phyloP scores from a whole-genome alignment of 2,329 filamentous ascomycete genomes.

The Sordariomycetes sp. region DNA sequence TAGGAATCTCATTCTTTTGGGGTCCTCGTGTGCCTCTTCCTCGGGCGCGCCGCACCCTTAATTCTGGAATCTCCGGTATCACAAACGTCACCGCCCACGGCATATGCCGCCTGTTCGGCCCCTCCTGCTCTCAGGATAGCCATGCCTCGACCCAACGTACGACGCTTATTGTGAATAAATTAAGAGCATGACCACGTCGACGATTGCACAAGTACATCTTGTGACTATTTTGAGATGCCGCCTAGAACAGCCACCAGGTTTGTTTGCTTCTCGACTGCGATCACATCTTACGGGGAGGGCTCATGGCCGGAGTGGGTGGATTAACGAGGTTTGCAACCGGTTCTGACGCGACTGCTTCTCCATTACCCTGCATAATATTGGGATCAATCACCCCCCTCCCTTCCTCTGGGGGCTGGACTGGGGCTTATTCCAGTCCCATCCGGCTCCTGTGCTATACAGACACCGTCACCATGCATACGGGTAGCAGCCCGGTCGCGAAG shows the following conservation, averaged over 20 bases:
- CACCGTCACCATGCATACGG: not conserved
- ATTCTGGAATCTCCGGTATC: not conserved
- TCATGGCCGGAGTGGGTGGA: not conserved
- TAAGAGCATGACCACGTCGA: not conserved
- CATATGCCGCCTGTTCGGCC: not conserved
- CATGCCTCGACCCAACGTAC: not conserved
- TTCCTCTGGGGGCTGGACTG: not conserved
- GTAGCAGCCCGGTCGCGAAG: not conserved
- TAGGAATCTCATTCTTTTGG: not conserved
- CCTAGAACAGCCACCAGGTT: not conserved
- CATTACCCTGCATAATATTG: not conserved
- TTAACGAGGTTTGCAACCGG: not conserved
- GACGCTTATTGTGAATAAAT: not conserved
- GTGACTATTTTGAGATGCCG: not conserved
- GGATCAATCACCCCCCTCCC: not conserved
- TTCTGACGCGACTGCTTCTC: not conserved
- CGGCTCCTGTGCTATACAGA: not conserved
- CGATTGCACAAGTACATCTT: not conserved
- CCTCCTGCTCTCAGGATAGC: not conserved
- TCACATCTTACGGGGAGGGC: too few relatives aligned
- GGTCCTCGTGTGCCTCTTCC: not conserved
- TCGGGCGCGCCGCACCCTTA: not conserved
- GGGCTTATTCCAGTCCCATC: not conserved
- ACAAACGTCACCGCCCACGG: not conserved
- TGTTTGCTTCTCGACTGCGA: not conserved